Base-by-base conservation (phyloP, 163 green algal species). In the Scenedesmus sp. region DNA sequence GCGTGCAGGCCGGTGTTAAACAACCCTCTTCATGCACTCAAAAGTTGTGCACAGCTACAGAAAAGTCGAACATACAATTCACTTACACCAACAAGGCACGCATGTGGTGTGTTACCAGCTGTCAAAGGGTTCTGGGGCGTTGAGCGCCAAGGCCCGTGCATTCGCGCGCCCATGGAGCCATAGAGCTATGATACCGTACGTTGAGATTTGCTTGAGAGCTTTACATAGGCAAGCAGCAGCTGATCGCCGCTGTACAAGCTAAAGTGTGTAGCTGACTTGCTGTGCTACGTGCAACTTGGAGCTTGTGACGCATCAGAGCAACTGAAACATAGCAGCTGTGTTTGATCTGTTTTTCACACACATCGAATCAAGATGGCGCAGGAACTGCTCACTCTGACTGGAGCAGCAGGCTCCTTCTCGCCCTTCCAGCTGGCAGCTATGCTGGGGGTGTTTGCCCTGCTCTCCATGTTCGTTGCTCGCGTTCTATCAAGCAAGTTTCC, bases 401-500 rank as follows among this genome's bases (percentile, higher is more conserved):
- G 81, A 57, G 84, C 84, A 77, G 84, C 77, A 64, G 74, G 89
- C 81, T 73, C 82, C n/a, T 79, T 92, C 67, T 62, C 52, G 10
- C 89, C 89, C 3, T 26, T 90, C 26, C 90, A 90, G 90, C 83
- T 93, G 62, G 77, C 79, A 67, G 86, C 76, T 15, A 8, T 91
- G 76, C 20, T 88, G 26, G 57, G 57, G 4, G 62, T 89, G 0
- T 15, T 92, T 13, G 66, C 56, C 18, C 3, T 94, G 20, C 12
- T 93, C 9, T 79, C 79, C 0, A 59, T 88, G 34, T 74, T 91
- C 26, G 84, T 94, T 4, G 46, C 34, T 6, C 91, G 93, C 62
- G 70, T 93, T 2, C 1, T 92, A 4, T 83, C 74, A 34, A 92
- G 86, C 55, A 86, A 23, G 8, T 88, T 96, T 12, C 95, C 88